Base-by-base conservation (phyloP, 108 stramenopile genomes). In the Nannochloropsis oceanica region DNA sequence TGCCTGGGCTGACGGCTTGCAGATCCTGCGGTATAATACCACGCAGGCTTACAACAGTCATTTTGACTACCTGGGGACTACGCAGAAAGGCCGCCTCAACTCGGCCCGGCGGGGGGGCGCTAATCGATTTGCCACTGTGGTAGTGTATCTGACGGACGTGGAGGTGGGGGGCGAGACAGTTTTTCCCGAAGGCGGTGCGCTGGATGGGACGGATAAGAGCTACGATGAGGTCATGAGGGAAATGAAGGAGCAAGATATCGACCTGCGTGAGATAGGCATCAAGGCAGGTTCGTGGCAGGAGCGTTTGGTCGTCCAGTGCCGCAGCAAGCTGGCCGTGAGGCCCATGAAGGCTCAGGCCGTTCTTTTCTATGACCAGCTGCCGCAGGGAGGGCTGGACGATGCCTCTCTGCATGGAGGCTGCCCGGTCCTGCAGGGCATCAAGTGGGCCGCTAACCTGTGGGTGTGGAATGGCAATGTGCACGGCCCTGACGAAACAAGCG, bases 401-500 rank as follows among this genome's bases (percentile, higher is more conserved):
- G 95, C 95, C 26, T 84, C 89, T 10, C 42, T 93, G 79, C 97
- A 98, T 89, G 96, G 95, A 12, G 97, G 94, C 34, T 98, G 97
- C 90, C 95, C 95, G 18, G 93, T 96, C 83, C 85, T 93, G 43
- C 89, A 93, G n/a, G 94, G 94, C 42, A 86, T 93, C 79, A 96
- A 96, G 89, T 96, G 93, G 94, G 94, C 94, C 20, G 96, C 95
- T 42, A 96, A 95, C 86, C 95, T 95, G 79, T 96, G 95, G 96
- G 85, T 96, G 27, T 96, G 96, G 96, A 94, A 94, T 84, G 92
- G 91, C 44, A 46, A 79, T 7, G 46, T 84, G 43, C 81, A 82
- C 84, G 87, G 87, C 8, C 22, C 18, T n/a, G 59, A 73, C 18
- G 22, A 73, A n/a, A 73, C 2, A 5, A 73, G 59, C 59, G 34